These are phyloP conservation scores for Hortiboletus rubellus DNA, from an alignment of 1,284 basidiomycete genomes.

Conservation along the genomic window DNA sequence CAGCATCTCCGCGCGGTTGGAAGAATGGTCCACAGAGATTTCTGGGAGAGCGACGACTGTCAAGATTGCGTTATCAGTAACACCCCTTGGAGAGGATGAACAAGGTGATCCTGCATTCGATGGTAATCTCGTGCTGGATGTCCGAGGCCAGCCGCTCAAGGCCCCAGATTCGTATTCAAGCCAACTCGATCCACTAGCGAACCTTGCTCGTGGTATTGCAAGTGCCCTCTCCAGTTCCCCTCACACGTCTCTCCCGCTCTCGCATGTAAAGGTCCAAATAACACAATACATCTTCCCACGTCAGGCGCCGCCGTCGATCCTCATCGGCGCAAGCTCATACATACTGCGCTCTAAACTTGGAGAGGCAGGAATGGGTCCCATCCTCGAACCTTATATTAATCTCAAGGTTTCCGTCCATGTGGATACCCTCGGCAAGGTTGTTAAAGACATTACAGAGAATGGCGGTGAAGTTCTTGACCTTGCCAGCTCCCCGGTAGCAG, in stretches of 20 bases:
- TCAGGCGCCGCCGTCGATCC: conserved; percentile 48
- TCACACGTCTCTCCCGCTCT: conserved; percentile 68
- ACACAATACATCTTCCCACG: conserved; percentile 43
- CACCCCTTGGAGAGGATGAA: conserved; percentile 54
- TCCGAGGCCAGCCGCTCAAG: conserved; percentile 50
- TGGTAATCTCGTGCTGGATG: conserved; percentile 67
- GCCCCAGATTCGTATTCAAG: conserved; percentile 51
- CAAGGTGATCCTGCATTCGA: conserved; percentile 68
- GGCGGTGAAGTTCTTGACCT: conserved; percentile 73
- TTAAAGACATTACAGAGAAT: conserved; percentile 76
- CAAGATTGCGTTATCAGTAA: conserved; percentile 52
- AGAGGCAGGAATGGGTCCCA: conserved; percentile 60
- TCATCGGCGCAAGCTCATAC: conserved; percentile 64
- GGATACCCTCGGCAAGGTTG: conserved; percentile 66
- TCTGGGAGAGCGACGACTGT: conserved; percentile 52
- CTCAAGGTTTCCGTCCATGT: conserved; percentile 67
- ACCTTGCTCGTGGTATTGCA: conserved; percentile 65
- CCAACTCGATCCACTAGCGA: conserved; percentile 44
- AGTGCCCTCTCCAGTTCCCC: conserved; percentile 74
- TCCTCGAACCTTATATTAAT: conserved; percentile 73
- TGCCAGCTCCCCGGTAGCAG: conserved; percentile 39
- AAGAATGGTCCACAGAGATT: conserved; percentile 62
- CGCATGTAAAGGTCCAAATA: conserved; percentile 60
- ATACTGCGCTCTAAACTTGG: conserved; percentile 61
- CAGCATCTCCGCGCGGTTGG: conserved; percentile 28